Evolutionary conservation across 257 asterid species (phyloP), one percentile per base, ranked within the genome.

Genomic region (Plectranthus barbatus): DNA sequence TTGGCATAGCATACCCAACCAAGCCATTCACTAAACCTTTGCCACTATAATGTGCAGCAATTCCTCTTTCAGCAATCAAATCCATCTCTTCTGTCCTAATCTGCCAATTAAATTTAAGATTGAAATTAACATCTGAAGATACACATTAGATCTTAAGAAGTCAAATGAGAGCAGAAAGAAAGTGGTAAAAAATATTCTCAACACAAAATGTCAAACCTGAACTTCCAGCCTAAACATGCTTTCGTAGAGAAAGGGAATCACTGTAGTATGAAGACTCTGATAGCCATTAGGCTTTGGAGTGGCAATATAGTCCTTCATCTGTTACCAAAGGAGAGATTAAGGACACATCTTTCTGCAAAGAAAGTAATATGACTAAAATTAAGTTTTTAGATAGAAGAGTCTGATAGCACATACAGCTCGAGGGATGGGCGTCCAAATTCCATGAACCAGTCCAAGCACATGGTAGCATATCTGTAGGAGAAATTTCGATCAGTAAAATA

Each of bases 211-310:
- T 50, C 74, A 54, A 64, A 90, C 97, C 97, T 90, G 94, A 71
- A 90, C 95, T 78, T 90, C 97, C 76, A 90, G 80, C 67, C 96
- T 77, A 71, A 90, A 79, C 97, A 83, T 87, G 83, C 95, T 90
- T 81, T 87, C 96, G 62, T 87, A 87, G 44, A 87, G 96, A 82
- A 90, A 90, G 63, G 97, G 96, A 64, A 90, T 90, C 45, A 85
- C 97, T 40, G 96, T 87, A 48, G 97, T 85, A 74, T 90, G 97
- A 79, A 90, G 96, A 80, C 96, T 83, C 69, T 90, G 96, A 79
- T 90, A 90, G 69, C 97, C 96, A 70, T 90, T 90, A 34, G 97
- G 96, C 60, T 80, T 80, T 47, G 97, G 88, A 42, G 97, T 90
- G 69, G 97, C 96, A 64, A 90, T 85, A 61, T 87, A 84, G 74